Conservation (phyloP, 1,284 basidiomycete species). For the Vanrija humicola region DNA sequence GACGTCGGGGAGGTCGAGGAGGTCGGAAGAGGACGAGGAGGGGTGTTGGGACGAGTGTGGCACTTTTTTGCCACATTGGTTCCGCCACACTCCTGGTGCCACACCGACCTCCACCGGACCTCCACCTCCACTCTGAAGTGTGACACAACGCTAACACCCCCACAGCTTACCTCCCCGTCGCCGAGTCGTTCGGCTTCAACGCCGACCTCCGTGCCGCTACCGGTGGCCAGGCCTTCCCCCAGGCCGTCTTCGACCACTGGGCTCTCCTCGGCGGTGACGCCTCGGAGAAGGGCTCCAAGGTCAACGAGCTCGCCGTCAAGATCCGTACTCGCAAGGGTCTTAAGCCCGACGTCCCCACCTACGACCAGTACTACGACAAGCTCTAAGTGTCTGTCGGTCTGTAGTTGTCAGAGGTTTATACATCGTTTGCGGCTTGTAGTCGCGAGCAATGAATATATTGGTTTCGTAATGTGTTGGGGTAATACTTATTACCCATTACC, state of each 20-base stretch:
- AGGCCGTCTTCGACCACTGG: constrained; percentile 92
- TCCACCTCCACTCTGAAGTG: neutral
- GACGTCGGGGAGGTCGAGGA: constrained; percentile 8
- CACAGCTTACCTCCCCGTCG: constrained; percentile 80
- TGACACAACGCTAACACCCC: neutral
- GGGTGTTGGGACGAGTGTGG: neutral
- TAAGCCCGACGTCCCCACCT: constrained; percentile 75
- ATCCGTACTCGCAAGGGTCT: constrained; percentile 63
- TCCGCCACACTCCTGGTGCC: neutral
- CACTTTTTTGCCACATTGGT: neutral
- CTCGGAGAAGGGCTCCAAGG: constrained; percentile 64
- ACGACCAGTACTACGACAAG: constrained; percentile 91
- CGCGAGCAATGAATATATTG: too few relatives aligned
- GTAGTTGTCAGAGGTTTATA: too few relatives aligned
- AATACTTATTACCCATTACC: too few relatives aligned
- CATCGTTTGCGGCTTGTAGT: too few relatives aligned
- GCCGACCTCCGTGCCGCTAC: constrained; percentile 90
- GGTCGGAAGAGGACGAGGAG: neutral
- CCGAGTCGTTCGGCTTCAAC: constrained; percentile 99
- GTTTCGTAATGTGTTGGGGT: too few relatives aligned
- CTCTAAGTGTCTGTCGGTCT: constrained; percentile 40
- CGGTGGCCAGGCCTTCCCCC: constrained; percentile 97
- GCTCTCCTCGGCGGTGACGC: constrained; percentile 57
- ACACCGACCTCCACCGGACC: neutral
- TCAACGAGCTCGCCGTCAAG: constrained; percentile 72